Conservation (phyloP, 805 yeast genomes). For the Gaillardinia entomophila region DNA sequence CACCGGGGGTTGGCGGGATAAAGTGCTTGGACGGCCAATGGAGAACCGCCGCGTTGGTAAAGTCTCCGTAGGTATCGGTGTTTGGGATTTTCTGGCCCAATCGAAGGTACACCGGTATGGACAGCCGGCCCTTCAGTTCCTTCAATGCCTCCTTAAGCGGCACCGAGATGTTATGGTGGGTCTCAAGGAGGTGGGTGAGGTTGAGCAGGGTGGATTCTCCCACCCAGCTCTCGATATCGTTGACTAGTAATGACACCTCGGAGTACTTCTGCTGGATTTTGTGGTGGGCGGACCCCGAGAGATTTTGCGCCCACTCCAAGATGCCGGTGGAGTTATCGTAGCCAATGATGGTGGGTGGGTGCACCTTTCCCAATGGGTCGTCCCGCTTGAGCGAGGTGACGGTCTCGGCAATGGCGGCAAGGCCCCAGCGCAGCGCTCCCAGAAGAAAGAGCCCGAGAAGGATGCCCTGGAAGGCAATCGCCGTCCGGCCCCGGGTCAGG, state of each 20-base stretch:
- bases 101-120: constrained; percentile 46
- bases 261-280: constrained; percentile 25
- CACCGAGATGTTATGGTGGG: constrained; percentile 16
- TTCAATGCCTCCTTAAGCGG: constrained; percentile 26
- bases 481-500: constrained; percentile 62
- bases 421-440: constrained; percentile 91
- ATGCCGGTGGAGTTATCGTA: constrained; percentile 23
- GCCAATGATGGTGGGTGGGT: constrained; percentile 46
- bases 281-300: constrained; percentile 5
- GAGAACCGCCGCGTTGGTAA: constrained; percentile 56
- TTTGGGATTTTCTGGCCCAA: constrained; percentile 46
- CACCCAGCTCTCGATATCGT: constrained; percentile 72
- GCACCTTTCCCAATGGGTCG: constrained; percentile 56
- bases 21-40: constrained; percentile 58
- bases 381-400: constrained; percentile 59
- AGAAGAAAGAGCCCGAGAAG: constrained; percentile 73
- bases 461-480: constrained; percentile 77
- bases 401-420: constrained; percentile 84
- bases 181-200: constrained; percentile 13
- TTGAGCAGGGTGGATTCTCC: constrained; percentile 45
- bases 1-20: constrained; percentile 46
- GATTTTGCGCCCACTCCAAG: constrained; percentile 29
- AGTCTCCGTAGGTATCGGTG: constrained; percentile 46
- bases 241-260: constrained; percentile 62
- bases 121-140: constrained; percentile 16